Base-by-base conservation (phyloP, 106 monocot species). In the Allium cepa region DNA sequence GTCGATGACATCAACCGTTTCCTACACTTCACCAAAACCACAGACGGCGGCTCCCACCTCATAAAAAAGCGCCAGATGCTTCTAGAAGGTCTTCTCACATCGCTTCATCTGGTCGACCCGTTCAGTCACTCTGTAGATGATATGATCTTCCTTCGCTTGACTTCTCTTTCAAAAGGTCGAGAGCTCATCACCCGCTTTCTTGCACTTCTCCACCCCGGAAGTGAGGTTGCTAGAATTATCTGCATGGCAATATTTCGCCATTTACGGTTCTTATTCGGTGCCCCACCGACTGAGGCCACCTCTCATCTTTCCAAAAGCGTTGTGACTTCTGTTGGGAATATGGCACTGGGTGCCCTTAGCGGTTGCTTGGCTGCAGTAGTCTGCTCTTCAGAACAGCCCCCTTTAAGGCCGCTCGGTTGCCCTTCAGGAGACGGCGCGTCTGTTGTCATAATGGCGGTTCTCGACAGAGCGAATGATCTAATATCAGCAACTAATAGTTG, bases 181-280 rank as follows among this genome's bases (percentile, higher is more conserved):
- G 92, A 97, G 71, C 77, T 97, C 17, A 66, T 97, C 9, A 76
- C 92, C 26, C 86, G 82, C 50, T 97, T 73, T 74, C 86, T 97
- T 45, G 60, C 77, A 36, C 84, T 86, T 53, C 81, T 95, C 64
- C 69, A 67, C 46, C 83, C 84, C 47, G 97, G 89, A 16, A 84
- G 82, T 66, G 97, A 97, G 50, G 76, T 89, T 8, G 50, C 83
- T 49, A 74, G 92, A 2, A 73, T 92, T 57, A 87, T 89, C 16
- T 97, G 89, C 84, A 97, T 97, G 92, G 82, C 97, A 4, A 81
- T 97, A 59, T 97, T 92, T 59, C 86, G 89, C 1, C 97, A 97
- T 57, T 61, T 97, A 49, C 71, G 97, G 51, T 84, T 82, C 62
- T 79, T 97, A 60, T 97, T 92, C 71, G 97, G 97, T 48, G 82